phyloP scores from a whole-genome alignment of 1,284 basidiomycete species.

The Thecaphora thlaspeos region DNA sequence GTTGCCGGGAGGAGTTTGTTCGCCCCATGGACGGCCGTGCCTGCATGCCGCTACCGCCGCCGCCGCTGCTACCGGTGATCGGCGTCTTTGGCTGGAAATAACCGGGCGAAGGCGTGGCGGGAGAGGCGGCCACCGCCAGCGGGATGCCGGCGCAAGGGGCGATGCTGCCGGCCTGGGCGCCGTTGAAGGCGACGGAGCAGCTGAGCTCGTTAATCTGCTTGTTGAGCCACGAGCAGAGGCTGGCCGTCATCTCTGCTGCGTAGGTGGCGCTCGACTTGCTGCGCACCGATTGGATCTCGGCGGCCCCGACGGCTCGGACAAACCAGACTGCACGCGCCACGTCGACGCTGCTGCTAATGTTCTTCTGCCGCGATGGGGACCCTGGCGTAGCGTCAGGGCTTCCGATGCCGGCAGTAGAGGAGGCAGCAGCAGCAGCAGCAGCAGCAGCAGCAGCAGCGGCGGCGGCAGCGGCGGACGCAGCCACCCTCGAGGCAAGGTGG shows the following conservation, averaged over 20 bases:
- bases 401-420: conserved; percentile 64
- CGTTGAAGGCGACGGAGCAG: background rate
- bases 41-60: conserved; percentile 13
- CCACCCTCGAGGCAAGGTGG: conserved; percentile 11
- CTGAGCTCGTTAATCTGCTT: conserved; percentile 80
- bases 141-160: conserved; percentile 21
- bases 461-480: conserved; percentile 3
- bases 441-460: conserved; percentile 4
- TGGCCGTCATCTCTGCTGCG: conserved; percentile 83
- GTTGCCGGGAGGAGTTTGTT: too few relatives aligned
- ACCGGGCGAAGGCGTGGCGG: conserved; percentile 20
- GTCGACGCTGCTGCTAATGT: conserved; percentile 63
- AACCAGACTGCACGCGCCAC: conserved; percentile 91
- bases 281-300: conserved; percentile 67
- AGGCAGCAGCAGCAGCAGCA: too few relatives aligned
- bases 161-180: too few relatives aligned
- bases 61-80: conserved; percentile 3
- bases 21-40: conserved; percentile 8
- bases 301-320: conserved; percentile 87
- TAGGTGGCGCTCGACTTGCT: conserved; percentile 63
- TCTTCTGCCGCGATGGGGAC: too few relatives aligned
- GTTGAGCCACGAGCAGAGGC: conserved; percentile 81
- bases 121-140: conserved; percentile 18
- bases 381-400: too few relatives aligned
- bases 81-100: conserved; percentile 15